Conservation (phyloP, 2,329 filamentous ascomycete genomes). For the Endoconidiophora laricicola region DNA sequence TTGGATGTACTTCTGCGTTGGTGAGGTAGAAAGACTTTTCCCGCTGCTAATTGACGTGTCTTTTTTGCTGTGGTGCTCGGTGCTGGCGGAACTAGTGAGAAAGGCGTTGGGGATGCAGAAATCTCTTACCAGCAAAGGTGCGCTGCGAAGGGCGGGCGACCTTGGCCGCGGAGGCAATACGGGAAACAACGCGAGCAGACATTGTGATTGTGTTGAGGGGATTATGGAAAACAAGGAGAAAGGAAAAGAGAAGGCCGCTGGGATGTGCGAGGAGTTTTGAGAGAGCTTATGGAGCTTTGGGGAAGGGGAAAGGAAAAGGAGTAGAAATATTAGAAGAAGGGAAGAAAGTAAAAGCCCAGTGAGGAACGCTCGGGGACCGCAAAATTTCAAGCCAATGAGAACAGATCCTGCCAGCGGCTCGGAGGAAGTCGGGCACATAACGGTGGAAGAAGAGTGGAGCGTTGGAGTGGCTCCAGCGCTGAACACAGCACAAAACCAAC, state of each 20-base stretch:
- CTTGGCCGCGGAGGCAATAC: constrained; percentile 14
- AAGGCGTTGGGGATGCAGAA: constrained; percentile 10
- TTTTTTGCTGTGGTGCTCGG: constrained; percentile 6
- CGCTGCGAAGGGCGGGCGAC: constrained; percentile 14
- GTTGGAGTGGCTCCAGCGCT: constrained; percentile 7
- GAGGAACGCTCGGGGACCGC: constrained; percentile 14
- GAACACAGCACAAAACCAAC: constrained; percentile 8
- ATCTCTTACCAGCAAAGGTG: constrained; percentile 14
- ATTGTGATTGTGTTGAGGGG: constrained; percentile 13
- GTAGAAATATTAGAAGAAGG: constrained; percentile 13
- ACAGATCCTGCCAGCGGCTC: constrained; percentile 11
- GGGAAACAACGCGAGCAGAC: constrained; percentile 14
- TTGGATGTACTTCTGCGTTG: constrained; percentile 3
- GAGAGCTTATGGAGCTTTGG: constrained; percentile 14
- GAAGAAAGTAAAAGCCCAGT: constrained; percentile 13
- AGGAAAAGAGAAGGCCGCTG: constrained; percentile 13
- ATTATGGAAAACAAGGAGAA: constrained; percentile 13
- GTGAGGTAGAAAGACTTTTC: background rate
- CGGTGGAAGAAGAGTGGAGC: constrained; percentile 13
- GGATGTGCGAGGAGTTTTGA: constrained; percentile 14
- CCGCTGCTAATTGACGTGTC: constrained; percentile 8
- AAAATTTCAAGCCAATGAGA: constrained; percentile 14
- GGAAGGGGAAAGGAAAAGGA: constrained; percentile 14
- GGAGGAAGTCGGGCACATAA: constrained; percentile 14
- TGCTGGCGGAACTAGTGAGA: constrained; percentile 9